phyloP scores from a whole-genome alignment of 768 basidiomycete species.

The Neoboletus subvelutipes region DNA sequence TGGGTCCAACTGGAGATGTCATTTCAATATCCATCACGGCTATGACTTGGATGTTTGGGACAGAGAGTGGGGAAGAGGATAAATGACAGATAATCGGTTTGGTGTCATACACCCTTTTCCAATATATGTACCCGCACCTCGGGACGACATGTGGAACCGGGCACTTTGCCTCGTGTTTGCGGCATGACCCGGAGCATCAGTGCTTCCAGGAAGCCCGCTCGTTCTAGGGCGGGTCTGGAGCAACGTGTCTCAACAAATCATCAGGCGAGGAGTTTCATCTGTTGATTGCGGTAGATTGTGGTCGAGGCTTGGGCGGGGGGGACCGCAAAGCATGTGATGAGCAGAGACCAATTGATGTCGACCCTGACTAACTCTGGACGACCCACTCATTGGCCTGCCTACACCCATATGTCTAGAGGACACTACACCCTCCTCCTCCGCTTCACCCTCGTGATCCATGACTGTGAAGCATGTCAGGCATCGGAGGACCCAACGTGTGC shows the following conservation, averaged over 20 bases:
- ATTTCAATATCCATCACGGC: constrained; percentile 34
- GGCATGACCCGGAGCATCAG: constrained; percentile 14
- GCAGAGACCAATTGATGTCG: background rate
- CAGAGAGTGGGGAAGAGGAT: background rate
- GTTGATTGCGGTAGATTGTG: background rate
- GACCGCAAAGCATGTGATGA: background rate
- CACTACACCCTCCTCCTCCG: background rate
- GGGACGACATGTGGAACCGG: constrained; percentile 27
- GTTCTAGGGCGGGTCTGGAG: constrained; percentile 9
- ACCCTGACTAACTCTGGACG: background rate
- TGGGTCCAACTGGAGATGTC: constrained; percentile 31
- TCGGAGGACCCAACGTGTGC: background rate
- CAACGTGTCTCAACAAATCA: constrained; percentile 14
- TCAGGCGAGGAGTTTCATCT: constrained; percentile 1
- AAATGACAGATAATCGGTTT: constrained; percentile 16
- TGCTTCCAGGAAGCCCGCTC: constrained; percentile 4
- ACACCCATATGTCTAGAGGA: background rate
- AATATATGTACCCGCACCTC: constrained; percentile 27
- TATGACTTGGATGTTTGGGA: constrained; percentile 8
- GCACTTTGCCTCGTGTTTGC: constrained; percentile 31
- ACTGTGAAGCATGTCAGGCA: background rate
- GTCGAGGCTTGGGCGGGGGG: constrained; percentile 3
- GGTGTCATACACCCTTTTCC: constrained; percentile 8
- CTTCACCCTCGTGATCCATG: background rate
- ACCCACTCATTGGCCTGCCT: background rate